Percentiles rank a stretch among this genome's conserved stretches.
Evolutionary conservation across 352 stramenopile species (phyloP).

Genomic region (Hyaloperonospora arabidopsidis): DNA sequence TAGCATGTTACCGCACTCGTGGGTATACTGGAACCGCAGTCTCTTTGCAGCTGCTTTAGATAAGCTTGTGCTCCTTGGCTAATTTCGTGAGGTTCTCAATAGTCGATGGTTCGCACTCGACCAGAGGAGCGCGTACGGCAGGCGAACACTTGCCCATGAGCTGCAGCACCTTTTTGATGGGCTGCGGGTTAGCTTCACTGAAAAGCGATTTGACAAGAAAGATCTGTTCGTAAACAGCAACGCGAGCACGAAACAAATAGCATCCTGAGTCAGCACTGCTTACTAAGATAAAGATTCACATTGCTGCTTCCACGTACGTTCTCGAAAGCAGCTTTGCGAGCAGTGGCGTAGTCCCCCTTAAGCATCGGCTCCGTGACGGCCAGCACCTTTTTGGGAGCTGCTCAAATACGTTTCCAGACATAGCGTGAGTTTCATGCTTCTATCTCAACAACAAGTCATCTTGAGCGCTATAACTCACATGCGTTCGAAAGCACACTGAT

Average conservation of each 20-base stretch:
- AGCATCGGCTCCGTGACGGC: conserved; percentile 71
- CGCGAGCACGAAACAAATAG: not conserved
- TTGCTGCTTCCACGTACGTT: conserved; percentile 47
- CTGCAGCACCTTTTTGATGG: conserved; percentile 87
- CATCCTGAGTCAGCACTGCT: not conserved
- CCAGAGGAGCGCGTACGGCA: conserved; percentile 66
- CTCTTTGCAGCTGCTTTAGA: conserved; percentile 32
- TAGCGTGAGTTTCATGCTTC: not conserved
- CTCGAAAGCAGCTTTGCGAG: conserved; percentile 75
- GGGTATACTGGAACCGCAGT: conserved; percentile 6
- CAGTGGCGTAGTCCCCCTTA: conserved; percentile 71
- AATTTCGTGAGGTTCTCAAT: conserved; percentile 53
- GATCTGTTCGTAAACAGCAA: conserved; percentile 37
- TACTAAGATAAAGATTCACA: not conserved
- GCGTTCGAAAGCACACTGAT: conserved; percentile 89
- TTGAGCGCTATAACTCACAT: conserved; percentile 34
- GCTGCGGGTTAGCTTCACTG: conserved; percentile 87
- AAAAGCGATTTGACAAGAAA: conserved; percentile 89
- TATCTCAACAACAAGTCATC: not conserved
- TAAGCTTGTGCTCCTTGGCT: conserved; percentile 68
- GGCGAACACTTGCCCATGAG: conserved; percentile 80
- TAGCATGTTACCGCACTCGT: conserved; percentile 10
- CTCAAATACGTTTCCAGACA: not conserved
- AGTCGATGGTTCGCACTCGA: conserved; percentile 60
- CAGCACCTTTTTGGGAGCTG: conserved; percentile 79